Base-by-base conservation (phyloP, 2,329 filamentous ascomycete species). In the Verticillium zaregamsianum region DNA sequence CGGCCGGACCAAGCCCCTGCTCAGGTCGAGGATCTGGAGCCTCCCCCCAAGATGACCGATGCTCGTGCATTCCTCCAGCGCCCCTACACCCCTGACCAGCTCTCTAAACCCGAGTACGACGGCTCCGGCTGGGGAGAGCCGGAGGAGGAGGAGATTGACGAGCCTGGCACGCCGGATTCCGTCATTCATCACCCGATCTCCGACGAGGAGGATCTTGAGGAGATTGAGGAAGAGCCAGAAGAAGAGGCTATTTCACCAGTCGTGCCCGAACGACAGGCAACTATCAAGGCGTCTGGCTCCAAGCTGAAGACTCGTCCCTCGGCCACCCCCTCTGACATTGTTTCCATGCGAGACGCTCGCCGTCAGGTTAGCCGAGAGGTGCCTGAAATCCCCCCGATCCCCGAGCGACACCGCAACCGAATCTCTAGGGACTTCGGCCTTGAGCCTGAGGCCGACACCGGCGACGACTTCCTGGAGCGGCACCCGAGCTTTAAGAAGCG, bases 231-330 rank as follows among this genome's bases (percentile, higher is more conserved):
- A 20, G 68, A 72, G 25, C 69, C 75, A 23, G 76, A 80, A 1
- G 77, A 81, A 9, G 78, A 82, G 11, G 70, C 73, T 14, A 61
- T 75, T 67, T 85, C 86, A 0, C 86, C 87, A 2, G 82, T 81
- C 39, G 86, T 98, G 62, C 93, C 94, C 1, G 93, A 96, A 68
- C 86, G 88, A 56, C 79, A 92, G 57, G 92, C 94, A 5, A 97
- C 94, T 0, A 93, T 98, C 77, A 95, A 94, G 74, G 90, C 93
- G 9, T 88, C 90, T 25, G 91, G 92, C 8, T 92, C 91, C 12
- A 92, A 89, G 74, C 83, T 98, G 49, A 97, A 96, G 81, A 95
- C 93, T 0, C 86, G 94, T 37, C 87, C 92, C 17, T 97, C 94
- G 2, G 87, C 92, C 45, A 96, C 93, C 0, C 93, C 93, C 2